Evolutionary conservation across 148 eudicot genomes (phyloP), one percentile per base, ranked within the genome.

Genomic region (Dysphania ambrosioides): DNA sequence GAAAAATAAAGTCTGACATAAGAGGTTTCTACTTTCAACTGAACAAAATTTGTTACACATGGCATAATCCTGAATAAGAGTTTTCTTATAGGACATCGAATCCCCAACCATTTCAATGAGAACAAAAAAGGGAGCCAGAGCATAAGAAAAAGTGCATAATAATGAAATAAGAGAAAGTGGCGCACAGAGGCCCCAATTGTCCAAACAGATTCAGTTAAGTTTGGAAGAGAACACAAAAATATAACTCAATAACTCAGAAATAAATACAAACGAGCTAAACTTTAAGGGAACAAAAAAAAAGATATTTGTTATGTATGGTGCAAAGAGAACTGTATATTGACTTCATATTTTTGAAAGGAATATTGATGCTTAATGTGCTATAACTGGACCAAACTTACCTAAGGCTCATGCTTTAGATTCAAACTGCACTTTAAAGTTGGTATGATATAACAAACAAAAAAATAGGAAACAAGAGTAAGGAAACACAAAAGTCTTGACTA

Each of bases 321-420:
- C 40, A 51, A 29, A 24, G 40, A 49, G 35, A 70, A 44, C 21
- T 2, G 21, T 26, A 26, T 3, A 66, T 66, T 38, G 8, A 19
- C 47, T 66, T 66, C 29, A n/a, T 2, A 38, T 66, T 12, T 31
- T 16, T 4, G 47, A 23, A 58, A 71, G 59, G 1, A 70, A 55
- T 67, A 41, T 30, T 32, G 56, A 27, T 27, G 72, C 70, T 31
- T 51, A 44, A 70, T 34, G 60, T 31, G n/a, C 72, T 59, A 49
- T 10, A 30, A 71, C 4, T 71, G 4, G 7, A 27, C 62, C 10
- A 23, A n/a, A 30, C 2, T n/a, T n/a, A n/a, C n/a, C n/a, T 62
- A 73, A n/a, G 0, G 19, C 4, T 2, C 41, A 73, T 30, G 69
- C 66, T 13, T n/a, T 74, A 13, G 11, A 24, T 42, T 23, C 35